Conservation (phyloP, 1,284 basidiomycete genomes). For the Boletellus deceptivus region DNA sequence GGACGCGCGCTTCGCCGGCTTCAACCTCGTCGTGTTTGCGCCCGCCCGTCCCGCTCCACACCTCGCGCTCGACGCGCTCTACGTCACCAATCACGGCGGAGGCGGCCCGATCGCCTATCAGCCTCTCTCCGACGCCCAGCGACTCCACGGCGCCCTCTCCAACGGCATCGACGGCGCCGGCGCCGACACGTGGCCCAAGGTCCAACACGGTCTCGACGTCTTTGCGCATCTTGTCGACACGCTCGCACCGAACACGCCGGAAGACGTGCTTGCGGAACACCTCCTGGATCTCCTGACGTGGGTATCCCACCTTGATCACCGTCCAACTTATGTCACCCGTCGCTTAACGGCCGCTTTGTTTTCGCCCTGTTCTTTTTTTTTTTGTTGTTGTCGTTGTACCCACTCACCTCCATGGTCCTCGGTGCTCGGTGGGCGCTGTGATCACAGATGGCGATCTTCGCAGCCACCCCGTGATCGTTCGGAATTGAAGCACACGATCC, state of each 20-base stretch:
- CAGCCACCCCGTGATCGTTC: conserved; percentile 46
- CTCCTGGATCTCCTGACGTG: conserved; percentile 68
- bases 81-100: conserved; percentile 68
- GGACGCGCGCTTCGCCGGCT: conserved; percentile 64
- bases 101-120: conserved; percentile 58
- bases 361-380: not conserved
- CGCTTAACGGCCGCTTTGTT: conserved; percentile 5
- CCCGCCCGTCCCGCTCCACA: conserved; percentile 21
- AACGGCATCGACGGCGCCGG: conserved; percentile 66
- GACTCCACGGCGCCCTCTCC: conserved; percentile 57
- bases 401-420: not conserved
- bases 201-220: conserved; percentile 51
- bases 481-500: conserved; percentile 60
- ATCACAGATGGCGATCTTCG: conserved; percentile 47
- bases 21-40: conserved; percentile 69
- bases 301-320: conserved; percentile 29
- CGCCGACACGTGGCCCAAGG: conserved; percentile 68
- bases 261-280: conserved; percentile 50
- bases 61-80: conserved; percentile 48
- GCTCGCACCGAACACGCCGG: conserved; percentile 39
- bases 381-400: no score
- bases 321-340: not conserved
- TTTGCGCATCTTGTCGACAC: conserved; percentile 42
- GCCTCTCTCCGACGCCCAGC: conserved; percentile 47
- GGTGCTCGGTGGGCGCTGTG: no score